Evolutionary conservation across 2,329 filamentous ascomycete genomes (phyloP).

Genomic region (Aspergillus phoenicis): DNA sequence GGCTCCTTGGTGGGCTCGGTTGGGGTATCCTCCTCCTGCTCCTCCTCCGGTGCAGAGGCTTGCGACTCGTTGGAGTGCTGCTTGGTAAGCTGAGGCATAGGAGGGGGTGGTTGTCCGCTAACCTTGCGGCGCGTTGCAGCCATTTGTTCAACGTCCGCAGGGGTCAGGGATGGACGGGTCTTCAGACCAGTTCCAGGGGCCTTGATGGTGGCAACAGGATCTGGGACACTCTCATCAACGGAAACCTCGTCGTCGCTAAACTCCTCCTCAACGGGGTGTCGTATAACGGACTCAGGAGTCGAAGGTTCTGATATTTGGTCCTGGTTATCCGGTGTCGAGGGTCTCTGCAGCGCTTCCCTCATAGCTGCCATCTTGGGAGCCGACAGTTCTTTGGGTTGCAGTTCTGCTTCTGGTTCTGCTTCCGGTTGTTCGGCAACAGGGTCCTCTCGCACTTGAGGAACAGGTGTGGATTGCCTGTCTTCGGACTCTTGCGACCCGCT

Average conservation of each 20-base stretch:
- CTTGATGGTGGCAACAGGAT: slow-evolving; percentile 84
- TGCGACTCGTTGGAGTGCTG: slow-evolving; percentile 25
- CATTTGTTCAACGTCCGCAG: slow-evolving; percentile 81
- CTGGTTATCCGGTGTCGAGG: slow-evolving; percentile 57
- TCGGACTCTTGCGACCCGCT: slow-evolving; percentile 35
- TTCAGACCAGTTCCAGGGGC: slow-evolving; percentile 84
- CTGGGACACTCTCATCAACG: slow-evolving; percentile 67
- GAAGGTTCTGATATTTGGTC: slow-evolving; percentile 62
- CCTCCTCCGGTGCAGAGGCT: slow-evolving; percentile 1
- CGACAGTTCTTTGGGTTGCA: slow-evolving; percentile 53
- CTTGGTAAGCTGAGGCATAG: slow-evolving; percentile 32
- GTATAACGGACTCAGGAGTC: slow-evolving; percentile 88
- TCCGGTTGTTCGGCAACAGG: slow-evolving; percentile 39
- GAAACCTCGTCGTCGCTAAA: slow-evolving; percentile 35
- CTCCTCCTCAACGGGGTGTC: slow-evolving; percentile 65
- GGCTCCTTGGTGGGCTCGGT: slow-evolving; percentile 30
- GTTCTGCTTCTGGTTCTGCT: slow-evolving; percentile 21
- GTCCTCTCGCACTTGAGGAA: slow-evolving; percentile 31
- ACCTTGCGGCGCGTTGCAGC: slow-evolving; percentile 82
- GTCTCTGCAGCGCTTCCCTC: slow-evolving; percentile 43
- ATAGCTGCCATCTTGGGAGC: slow-evolving; percentile 39
- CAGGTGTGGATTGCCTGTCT: slow-evolving; percentile 36
- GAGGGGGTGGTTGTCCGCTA: slow-evolving; percentile 67
- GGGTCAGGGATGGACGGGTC: slow-evolving; percentile 83
- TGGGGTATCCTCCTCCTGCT: slow-evolving; percentile 11